Base-by-base conservation (phyloP, 306 rosid species). In the Pueraria montana region DNA sequence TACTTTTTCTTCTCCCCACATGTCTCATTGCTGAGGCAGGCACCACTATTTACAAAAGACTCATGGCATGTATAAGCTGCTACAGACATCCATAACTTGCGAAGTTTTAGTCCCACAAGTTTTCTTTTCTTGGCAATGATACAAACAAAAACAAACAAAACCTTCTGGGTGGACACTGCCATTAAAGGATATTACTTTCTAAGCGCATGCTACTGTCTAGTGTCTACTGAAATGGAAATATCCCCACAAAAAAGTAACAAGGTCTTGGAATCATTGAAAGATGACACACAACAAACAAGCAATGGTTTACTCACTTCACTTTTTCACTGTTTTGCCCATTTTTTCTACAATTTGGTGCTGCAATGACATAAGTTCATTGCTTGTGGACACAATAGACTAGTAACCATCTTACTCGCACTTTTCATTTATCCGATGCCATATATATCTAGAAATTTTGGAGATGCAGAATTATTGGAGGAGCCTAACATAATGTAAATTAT, bases 121-220 rank as follows among this genome's bases (percentile, higher is more conserved):
- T 59, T 68, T 76, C 78, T 75, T 49, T 20, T 59, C 11, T 26
- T n/a, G 65, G 27, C 12, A 14, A 76, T 49, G 69, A 30, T 70
- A 61, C 76, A 77, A 81, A 48, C 3, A 38, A 5, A 76, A 76
- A 49, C 74, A 85, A 69, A 81, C 83, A 80, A 76, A 80, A 61
- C 1, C 30, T 55, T 74, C 3, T 46, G 2, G 26, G 63, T 80
- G 66, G 84, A 67, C 73, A 75, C 53, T 46, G 69, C 70, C 27
- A 73, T 12, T 84, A 36, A 65, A 16, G 66, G 71, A 74, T 49
- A 64, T 71, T 71, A 30, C 11, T 56, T 43, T 16, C n/a, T 17
- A 32, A 43, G 13, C 77, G 32, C 81, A 76, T 67, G 81, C 62
- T 68, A 7, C 40, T 52, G 12, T 73, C 49, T 52, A 11, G 14